These are phyloP conservation scores for Phaeomoniella chlamydospora DNA, from an alignment of 2,329 filamentous ascomycete genomes.

Conservation along the genomic window DNA sequence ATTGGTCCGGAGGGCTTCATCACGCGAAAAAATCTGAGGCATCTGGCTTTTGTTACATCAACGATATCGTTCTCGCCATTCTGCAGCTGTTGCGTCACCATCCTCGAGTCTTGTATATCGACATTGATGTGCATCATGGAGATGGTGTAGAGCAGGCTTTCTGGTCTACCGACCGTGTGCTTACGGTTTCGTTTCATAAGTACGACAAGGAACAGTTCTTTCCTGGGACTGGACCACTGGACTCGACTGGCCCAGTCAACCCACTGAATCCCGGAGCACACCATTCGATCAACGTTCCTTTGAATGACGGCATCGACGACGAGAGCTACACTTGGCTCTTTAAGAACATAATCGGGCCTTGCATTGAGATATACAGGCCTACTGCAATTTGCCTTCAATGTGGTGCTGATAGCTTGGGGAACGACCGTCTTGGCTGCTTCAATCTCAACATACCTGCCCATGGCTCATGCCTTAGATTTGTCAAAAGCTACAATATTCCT, in stretches of 20 bases:
- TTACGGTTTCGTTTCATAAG: conserved; percentile 94
- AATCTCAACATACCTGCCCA: conserved; percentile 94
- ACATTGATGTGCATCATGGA: conserved; percentile 85
- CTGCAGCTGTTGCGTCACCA: conserved; percentile 72
- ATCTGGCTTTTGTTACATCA: conserved; percentile 96
- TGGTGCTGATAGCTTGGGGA: conserved; percentile 85
- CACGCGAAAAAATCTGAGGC: conserved; percentile 92
- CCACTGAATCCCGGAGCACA: conserved; percentile 78
- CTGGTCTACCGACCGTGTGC: conserved; percentile 75
- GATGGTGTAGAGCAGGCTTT: conserved; percentile 88
- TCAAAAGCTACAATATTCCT: conserved; percentile 60
- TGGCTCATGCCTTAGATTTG: conserved; percentile 77
- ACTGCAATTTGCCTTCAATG: conserved; percentile 88
- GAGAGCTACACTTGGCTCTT: conserved; percentile 80
- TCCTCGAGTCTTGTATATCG: conserved; percentile 82
- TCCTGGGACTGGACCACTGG: conserved; percentile 75
- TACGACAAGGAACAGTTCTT: conserved; percentile 79
- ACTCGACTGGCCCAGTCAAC: conserved; percentile 70
- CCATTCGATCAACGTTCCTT: conserved; percentile 78
- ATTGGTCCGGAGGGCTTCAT: conserved; percentile 93
- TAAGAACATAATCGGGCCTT: conserved; percentile 61
- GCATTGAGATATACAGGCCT: conserved; percentile 73
- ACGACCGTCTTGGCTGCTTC: conserved; percentile 86
- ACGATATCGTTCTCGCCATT: conserved; percentile 92
- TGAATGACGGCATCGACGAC: conserved; percentile 84